These are phyloP conservation scores for Drechslerella stenobrocha DNA, from an alignment of 2,329 filamentous ascomycete genomes.

Conservation along the genomic window DNA sequence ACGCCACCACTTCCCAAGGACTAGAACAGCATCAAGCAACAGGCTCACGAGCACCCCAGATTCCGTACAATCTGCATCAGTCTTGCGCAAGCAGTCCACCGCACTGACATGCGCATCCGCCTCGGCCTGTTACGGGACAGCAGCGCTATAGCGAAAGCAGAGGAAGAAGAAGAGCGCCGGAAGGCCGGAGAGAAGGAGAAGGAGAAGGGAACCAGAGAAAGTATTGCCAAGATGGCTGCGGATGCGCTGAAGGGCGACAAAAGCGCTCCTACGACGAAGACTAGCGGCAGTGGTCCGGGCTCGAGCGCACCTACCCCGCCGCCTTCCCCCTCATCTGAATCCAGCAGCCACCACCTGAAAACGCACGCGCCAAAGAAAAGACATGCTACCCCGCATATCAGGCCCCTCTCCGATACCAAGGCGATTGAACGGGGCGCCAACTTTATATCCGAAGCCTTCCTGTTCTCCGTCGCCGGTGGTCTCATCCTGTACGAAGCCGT, in stretches of 20 bases:
- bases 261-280: constrained; percentile 56
- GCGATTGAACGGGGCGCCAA: constrained; percentile 71
- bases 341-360: neutral
- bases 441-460: constrained; percentile 69
- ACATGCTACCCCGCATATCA: constrained; percentile 60
- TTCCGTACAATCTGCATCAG: constrained; percentile 66
- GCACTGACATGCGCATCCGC: constrained; percentile 69
- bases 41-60: constrained; percentile 69
- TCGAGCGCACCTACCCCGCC: constrained; percentile 2
- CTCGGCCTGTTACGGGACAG: constrained; percentile 67
- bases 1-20: constrained; percentile 17
- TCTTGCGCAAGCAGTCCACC: constrained; percentile 67
- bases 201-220: constrained; percentile 56
- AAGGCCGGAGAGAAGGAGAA: constrained; percentile 60
- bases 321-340: constrained; percentile 4
- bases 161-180: constrained; percentile 62
- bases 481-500: constrained; percentile 67
- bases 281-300: constrained; percentile 55
- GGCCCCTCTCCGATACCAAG: constrained; percentile 68
- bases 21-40: constrained; percentile 68
- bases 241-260: constrained; percentile 50
- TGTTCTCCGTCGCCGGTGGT: constrained; percentile 67
- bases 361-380: constrained; percentile 25
- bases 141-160: constrained; percentile 66
- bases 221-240: constrained; percentile 23